Conservation (phyloP, 2,329 filamentous ascomycete genomes). For the Tolypocladium tropicale region DNA sequence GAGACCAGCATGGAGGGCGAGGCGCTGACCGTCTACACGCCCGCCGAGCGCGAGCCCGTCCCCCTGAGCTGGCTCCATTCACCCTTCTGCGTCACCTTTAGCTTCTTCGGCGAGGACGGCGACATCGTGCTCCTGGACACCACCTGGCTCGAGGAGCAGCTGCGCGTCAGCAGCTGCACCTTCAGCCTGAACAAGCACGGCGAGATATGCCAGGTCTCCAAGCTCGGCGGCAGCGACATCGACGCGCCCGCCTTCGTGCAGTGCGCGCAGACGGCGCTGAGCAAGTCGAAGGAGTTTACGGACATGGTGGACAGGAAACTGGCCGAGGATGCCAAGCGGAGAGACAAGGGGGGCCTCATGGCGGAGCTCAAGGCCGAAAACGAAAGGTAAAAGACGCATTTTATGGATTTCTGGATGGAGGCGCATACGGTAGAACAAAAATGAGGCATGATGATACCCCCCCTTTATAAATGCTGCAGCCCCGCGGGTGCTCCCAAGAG, state of each 20-base stretch:
- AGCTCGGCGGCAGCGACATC: conserved; percentile 74
- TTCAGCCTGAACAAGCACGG: conserved; percentile 83
- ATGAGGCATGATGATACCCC: conserved; percentile 9
- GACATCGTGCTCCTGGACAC: conserved; percentile 61
- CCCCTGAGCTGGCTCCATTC: conserved; percentile 85
- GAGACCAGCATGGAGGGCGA: conserved; percentile 83
- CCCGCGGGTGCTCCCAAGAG: background rate
- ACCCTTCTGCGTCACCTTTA: conserved; percentile 85
- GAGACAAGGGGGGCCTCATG: conserved; percentile 68
- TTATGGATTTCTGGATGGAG: background rate
- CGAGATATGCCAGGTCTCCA: conserved; percentile 84
- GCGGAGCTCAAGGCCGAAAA: conserved; percentile 77
- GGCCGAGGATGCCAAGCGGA: conserved; percentile 65
- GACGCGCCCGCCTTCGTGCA: conserved; percentile 70
- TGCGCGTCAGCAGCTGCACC: conserved; percentile 62
- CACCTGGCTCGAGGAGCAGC: conserved; percentile 64
- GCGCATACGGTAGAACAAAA: conserved; percentile 1
- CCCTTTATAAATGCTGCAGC: background rate
- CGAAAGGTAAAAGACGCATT: conserved; percentile 44
- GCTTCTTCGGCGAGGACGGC: conserved; percentile 65
- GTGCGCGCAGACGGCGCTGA: conserved; percentile 63
- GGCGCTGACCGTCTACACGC: conserved; percentile 71
- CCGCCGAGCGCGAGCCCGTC: conserved; percentile 81
- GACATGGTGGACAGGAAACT: conserved; percentile 62
- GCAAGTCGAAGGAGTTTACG: conserved; percentile 73